Percentiles rank a stretch among this genome's conserved stretches.
Evolutionary conservation across 208 protist species (phyloP).

Genomic region (Crithidia bombi): DNA sequence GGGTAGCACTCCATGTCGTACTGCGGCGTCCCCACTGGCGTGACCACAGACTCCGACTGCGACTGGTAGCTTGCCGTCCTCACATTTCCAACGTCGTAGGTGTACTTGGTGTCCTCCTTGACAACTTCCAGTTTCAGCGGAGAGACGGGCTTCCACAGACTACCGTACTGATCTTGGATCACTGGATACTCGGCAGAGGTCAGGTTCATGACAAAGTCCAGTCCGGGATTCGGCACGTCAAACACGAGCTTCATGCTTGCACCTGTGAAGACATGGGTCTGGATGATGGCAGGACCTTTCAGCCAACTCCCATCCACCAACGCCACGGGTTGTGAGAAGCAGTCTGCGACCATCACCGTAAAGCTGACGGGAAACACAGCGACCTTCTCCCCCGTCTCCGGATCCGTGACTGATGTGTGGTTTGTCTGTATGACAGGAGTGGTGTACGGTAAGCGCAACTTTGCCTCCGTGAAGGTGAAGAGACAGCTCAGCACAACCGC

Average conservation of each 20-base stretch:
- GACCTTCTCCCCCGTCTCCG: slow-evolving; percentile 12
- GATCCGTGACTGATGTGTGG: slow-evolving; percentile 13
- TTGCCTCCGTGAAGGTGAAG: slow-evolving; percentile 2
- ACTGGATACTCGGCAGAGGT: slow-evolving; percentile 22
- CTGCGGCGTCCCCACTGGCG: slow-evolving; percentile 11
- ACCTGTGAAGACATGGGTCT: slow-evolving; percentile 17
- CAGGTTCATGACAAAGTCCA: slow-evolving; percentile 34
- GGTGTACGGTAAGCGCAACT: slow-evolving; percentile 19
- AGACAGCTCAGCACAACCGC: slow-evolving; percentile 3
- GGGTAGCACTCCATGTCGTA: slow-evolving; percentile 20
- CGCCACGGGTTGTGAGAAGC: slow-evolving; percentile 13
- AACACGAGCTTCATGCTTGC: slow-evolving; percentile 23
- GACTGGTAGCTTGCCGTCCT: slow-evolving; percentile 28
- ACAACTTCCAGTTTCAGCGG: slow-evolving; percentile 22
- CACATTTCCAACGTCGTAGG: slow-evolving; percentile 27
- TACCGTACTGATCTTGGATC: slow-evolving; percentile 22
- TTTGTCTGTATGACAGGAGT: slow-evolving; percentile 24
- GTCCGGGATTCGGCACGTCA: slow-evolving; percentile 32
- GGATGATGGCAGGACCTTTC: slow-evolving; percentile 5
- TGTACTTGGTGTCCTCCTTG: slow-evolving; percentile 32
- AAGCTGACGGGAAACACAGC: slow-evolving; percentile 29
- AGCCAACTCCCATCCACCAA: slow-evolving; percentile 4
- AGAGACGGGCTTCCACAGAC: slow-evolving; percentile 20
- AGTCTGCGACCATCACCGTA: slow-evolving; percentile 11
- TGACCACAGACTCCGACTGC: slow-evolving; percentile 27